Percentiles rank a stretch among this genome's conserved stretches.
These are phyloP conservation scores for Russula brevipes DNA, from an alignment of 768 basidiomycete genomes.

Conservation along the genomic window DNA sequence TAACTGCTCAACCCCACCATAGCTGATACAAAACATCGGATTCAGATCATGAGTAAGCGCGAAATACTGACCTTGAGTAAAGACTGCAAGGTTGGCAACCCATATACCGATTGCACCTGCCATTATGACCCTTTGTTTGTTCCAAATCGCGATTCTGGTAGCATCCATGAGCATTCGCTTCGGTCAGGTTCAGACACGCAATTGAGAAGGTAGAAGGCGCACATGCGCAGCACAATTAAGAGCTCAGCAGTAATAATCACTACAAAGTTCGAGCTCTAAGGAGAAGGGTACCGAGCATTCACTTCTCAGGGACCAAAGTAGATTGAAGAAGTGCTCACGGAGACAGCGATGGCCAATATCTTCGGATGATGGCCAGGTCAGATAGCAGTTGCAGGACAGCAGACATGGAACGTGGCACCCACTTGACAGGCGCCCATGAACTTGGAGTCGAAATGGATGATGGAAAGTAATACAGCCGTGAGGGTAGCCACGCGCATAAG, in stretches of 20 bases:
- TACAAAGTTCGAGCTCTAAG: not conserved
- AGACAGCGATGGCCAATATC: not conserved
- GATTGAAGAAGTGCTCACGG: not conserved
- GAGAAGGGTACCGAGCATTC: not conserved
- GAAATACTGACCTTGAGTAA: not conserved
- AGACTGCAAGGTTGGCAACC: not conserved
- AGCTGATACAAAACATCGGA: not conserved
- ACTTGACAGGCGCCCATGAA: constrained; percentile 2
- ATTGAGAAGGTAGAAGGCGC: too few relatives aligned
- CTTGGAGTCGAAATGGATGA: not conserved
- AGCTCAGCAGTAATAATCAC: not conserved
- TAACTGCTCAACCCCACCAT: not conserved
- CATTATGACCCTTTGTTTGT: not conserved
- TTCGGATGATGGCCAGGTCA: not conserved
- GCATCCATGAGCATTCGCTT: not conserved
- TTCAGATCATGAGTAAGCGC: not conserved
- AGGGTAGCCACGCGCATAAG: not conserved
- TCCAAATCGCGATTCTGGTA: constrained; percentile 7
- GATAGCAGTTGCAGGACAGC: too few relatives aligned
- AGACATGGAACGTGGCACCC: not conserved
- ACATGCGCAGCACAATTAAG: constrained; percentile 4
- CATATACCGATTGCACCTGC: not conserved
- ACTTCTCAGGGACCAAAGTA: not conserved
- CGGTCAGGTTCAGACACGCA: not conserved
- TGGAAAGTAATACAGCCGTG: not conserved